phyloP scores from a whole-genome alignment of 1,284 basidiomycete genomes.

The Wallemia mellicola region DNA sequence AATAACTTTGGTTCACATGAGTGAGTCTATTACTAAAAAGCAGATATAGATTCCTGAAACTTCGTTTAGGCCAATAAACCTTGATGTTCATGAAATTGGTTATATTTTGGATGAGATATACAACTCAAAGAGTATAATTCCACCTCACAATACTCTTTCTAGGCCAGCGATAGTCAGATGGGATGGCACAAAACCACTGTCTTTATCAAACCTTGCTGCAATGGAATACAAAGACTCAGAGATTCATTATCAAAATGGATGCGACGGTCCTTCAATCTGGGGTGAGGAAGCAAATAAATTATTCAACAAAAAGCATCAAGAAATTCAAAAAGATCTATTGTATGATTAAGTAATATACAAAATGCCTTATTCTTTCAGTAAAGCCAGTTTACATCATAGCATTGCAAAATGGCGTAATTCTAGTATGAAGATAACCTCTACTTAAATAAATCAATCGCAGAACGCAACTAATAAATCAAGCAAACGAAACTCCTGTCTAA shows the following conservation, averaged over 20 bases:
- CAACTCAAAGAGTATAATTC: constrained; percentile 44
- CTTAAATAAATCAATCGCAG: neutral
- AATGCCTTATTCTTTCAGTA: neutral
- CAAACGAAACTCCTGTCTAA: neutral
- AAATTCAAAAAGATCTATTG: neutral
- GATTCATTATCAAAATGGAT: constrained; percentile 22
- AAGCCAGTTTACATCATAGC: neutral
- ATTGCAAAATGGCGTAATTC: neutral
- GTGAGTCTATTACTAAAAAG: neutral
- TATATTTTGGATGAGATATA: constrained; percentile 65
- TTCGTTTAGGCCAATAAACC: neutral
- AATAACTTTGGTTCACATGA: constrained; percentile 15
- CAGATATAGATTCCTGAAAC: neutral
- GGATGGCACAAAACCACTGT: constrained; percentile 32
- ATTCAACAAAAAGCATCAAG: neutral
- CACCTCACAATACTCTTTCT: constrained; percentile 38
- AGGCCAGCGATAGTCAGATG: constrained; percentile 46
- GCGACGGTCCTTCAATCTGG: neutral
- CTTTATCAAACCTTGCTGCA: constrained; percentile 46
- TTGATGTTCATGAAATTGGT: constrained; percentile 39
- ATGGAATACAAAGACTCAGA: constrained; percentile 44
- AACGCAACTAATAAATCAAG: neutral
- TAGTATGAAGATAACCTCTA: neutral
- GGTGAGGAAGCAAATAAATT: neutral
- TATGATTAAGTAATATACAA: neutral